Evolutionary conservation across 225 moss, liverwort and hornwort species (phyloP).

Genomic region (Ulota crispa): DNA sequence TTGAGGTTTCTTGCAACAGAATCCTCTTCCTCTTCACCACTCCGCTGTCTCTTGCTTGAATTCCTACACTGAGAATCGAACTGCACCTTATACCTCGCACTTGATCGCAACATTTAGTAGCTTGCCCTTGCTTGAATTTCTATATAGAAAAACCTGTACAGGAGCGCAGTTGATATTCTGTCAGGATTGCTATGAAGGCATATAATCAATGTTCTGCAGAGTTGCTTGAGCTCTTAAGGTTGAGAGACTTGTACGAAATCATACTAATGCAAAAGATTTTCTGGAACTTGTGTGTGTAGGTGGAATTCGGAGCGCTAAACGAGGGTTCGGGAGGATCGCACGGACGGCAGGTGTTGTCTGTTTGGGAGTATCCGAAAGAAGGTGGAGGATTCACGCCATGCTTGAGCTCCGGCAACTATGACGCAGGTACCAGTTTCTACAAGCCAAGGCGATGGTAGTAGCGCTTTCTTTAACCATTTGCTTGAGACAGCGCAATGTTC

Average conservation of each 20-base stretch:
- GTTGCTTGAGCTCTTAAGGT: too few relatives aligned
- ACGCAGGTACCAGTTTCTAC: conserved; percentile 14
- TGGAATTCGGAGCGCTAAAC: conserved; percentile 46
- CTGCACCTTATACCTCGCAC: neutral
- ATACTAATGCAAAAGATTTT: neutral
- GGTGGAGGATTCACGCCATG: conserved; percentile 78
- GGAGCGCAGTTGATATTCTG: neutral
- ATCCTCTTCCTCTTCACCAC: too few relatives aligned
- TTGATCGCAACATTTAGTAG: neutral
- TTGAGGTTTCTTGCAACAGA: neutral
- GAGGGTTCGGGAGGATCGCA: conserved; percentile 44
- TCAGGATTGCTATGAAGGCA: neutral
- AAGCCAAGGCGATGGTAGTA: too few relatives aligned
- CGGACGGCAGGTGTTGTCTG: conserved; percentile 77
- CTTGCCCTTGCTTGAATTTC: neutral
- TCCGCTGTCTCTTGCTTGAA: neutral
- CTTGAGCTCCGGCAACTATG: conserved; percentile 38
- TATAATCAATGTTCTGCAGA: neutral
- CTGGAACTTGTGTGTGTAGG: conserved; percentile 28
- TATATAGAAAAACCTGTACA: neutral
- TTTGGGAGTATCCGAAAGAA: conserved; percentile 80
- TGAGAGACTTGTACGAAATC: neutral
- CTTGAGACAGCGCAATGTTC: too few relatives aligned
- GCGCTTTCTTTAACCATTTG: too few relatives aligned
- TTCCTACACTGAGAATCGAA: neutral